Evolutionary conservation across 768 basidiomycete species (phyloP).

Genomic region (Phylloporus arenicola): DNA sequence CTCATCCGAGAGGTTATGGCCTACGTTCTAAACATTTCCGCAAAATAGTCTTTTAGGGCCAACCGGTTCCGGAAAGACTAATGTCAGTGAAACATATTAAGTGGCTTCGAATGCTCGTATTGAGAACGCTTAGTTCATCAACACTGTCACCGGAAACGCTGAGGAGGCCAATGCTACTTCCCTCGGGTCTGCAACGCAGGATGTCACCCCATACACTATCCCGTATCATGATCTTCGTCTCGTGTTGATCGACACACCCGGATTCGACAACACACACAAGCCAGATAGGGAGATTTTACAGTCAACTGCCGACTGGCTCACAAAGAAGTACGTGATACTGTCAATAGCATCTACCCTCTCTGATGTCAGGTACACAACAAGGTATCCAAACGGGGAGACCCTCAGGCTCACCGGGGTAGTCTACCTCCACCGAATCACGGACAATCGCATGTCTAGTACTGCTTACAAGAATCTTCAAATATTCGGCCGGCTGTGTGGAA

Average conservation of each 20-base stretch:
- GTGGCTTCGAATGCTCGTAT: neutral
- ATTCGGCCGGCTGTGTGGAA: conserved; percentile 31
- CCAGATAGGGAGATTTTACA: neutral
- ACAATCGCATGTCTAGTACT: conserved; percentile 31
- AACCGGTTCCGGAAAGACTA: neutral
- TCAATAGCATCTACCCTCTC: no score
- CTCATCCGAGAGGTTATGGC: neutral
- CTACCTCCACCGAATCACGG: conserved; percentile 31
- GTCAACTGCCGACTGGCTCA: neutral
- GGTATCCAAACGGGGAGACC: neutral
- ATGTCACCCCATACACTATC: neutral
- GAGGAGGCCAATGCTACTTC: neutral
- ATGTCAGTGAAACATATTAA: neutral
- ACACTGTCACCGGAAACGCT: neutral
- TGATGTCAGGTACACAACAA: neutral
- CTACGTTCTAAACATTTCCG: neutral
- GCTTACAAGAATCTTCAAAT: conserved; percentile 25
- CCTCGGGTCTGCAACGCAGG: neutral
- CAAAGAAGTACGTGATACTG: neutral
- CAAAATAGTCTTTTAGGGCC: neutral
- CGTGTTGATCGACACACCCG: neutral
- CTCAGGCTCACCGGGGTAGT: conserved; percentile 7
- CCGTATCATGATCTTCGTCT: neutral
- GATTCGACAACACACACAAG: neutral
- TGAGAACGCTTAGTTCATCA: neutral